phyloP scores from a whole-genome alignment of 371 early-diverging fungal genomes.

The Capillidium rhysosporum region DNA sequence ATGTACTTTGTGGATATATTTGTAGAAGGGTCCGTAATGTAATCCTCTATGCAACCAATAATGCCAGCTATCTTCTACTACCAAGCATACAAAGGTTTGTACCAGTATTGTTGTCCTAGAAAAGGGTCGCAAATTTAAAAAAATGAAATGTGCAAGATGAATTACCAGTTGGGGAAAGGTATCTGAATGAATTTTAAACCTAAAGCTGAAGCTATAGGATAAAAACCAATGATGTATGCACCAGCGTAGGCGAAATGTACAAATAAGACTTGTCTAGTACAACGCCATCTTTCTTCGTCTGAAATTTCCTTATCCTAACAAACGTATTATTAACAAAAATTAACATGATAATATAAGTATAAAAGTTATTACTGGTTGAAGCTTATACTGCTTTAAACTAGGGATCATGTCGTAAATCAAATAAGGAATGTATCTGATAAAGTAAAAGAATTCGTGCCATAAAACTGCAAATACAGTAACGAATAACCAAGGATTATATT shows the following conservation, averaged over 20 bases:
- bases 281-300: slow-evolving; percentile 44
- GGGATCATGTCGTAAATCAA: slow-evolving; percentile 47
- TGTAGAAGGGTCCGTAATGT: slow-evolving; percentile 76
- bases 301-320: slow-evolving; percentile 48
- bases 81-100: slow-evolving; percentile 26
- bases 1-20: slow-evolving; percentile 77
- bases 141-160: too few species aligned
- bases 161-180: slow-evolving; percentile 67
- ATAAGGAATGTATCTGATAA: slow-evolving; percentile 56
- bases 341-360: background rate
- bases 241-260: slow-evolving; percentile 57
- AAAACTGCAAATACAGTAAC: slow-evolving; percentile 17
- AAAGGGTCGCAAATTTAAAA: too few species aligned
- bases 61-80: slow-evolving; percentile 64
- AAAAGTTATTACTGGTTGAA: slow-evolving; percentile 55
- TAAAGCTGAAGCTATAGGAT: slow-evolving; percentile 55
- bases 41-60: slow-evolving; percentile 67
- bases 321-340: background rate
- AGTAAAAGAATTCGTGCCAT: slow-evolving; percentile 61
- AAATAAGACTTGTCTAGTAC: slow-evolving; percentile 42
- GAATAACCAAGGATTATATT: background rate
- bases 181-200: slow-evolving; percentile 63
- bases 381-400: slow-evolving; percentile 54
- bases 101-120: slow-evolving; percentile 1
- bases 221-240: slow-evolving; percentile 69